Conservation (phyloP, 306 rosid genomes). For the Quercus rubra region DNA sequence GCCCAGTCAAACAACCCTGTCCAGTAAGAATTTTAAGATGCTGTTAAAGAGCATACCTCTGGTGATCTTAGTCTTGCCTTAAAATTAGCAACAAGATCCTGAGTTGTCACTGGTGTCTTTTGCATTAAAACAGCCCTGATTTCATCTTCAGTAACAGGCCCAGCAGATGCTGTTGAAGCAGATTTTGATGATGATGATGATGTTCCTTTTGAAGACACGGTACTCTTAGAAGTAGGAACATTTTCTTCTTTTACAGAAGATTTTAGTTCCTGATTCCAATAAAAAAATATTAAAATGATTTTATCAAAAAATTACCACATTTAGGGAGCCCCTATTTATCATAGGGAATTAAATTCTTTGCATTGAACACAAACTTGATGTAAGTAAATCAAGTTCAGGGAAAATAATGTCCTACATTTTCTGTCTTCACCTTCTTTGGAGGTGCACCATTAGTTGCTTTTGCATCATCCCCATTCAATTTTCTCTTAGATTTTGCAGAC, state of each 20-base stretch:
- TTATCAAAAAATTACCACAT: not conserved
- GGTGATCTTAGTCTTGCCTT: slow-evolving; percentile 65
- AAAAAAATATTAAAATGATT: not conserved
- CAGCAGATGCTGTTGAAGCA: slow-evolving; percentile 51
- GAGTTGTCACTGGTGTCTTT: slow-evolving; percentile 81
- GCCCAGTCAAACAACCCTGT: not conserved
- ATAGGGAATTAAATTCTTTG: not conserved
- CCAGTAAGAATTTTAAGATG: slow-evolving; percentile 13
- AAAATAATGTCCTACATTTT: slow-evolving; percentile 54
- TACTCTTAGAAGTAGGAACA: slow-evolving; percentile 47
- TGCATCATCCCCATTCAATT: slow-evolving; percentile 59
- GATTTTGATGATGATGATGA: slow-evolving; percentile 39
- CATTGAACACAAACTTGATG: not conserved
- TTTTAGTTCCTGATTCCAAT: slow-evolving; percentile 61
- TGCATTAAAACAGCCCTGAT: slow-evolving; percentile 81
- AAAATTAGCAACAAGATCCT: slow-evolving; percentile 88
- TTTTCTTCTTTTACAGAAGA: slow-evolving; percentile 51
- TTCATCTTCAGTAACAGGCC: slow-evolving; percentile 89
- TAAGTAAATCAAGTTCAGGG: slow-evolving; percentile 10
- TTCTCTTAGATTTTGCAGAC: slow-evolving; percentile 80
- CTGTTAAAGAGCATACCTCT: slow-evolving; percentile 47
- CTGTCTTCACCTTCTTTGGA: slow-evolving; percentile 85
- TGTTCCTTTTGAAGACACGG: slow-evolving; percentile 49
- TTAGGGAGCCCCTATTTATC: not conserved
- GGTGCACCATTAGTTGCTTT: slow-evolving; percentile 58